These are phyloP conservation scores for Xylaria sp. DNA, from an alignment of 2,329 filamentous ascomycete genomes.

Conservation along the genomic window DNA sequence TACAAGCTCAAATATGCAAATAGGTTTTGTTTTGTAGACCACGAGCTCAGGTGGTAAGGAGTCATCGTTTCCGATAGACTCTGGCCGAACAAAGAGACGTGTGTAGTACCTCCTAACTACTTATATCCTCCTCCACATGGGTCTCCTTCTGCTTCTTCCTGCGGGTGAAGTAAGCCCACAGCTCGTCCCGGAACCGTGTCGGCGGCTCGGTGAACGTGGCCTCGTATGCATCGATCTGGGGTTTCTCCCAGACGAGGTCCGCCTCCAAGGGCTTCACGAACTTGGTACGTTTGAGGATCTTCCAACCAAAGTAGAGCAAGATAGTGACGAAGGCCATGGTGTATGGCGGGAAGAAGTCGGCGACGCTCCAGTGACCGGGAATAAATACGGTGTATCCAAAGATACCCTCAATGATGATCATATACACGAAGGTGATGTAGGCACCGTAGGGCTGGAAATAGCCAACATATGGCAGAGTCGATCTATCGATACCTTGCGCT, in stretches of 20 bases:
- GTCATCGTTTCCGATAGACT: conserved; percentile 14
- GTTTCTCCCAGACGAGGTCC: conserved; percentile 70
- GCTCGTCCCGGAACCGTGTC: conserved; percentile 58
- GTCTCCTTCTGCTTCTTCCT: conserved; percentile 43
- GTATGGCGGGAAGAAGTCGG: conserved; percentile 59
- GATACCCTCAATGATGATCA: conserved; percentile 56
- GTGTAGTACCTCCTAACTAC: conserved; percentile 6
- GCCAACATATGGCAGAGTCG: conserved; percentile 65
- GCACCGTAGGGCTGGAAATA: conserved; percentile 68
- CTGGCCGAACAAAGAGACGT: not conserved
- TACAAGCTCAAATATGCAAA: not conserved
- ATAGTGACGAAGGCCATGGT: conserved; percentile 59
- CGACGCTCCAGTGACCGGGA: conserved; percentile 51
- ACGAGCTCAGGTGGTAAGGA: not conserved
- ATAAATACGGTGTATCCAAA: conserved; percentile 66
- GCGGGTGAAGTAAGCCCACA: conserved; percentile 52
- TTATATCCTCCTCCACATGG: conserved; percentile 40
- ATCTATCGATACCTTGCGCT: conserved; percentile 62
- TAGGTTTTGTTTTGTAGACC: not conserved
- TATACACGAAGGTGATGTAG: conserved; percentile 56
- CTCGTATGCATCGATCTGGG: conserved; percentile 65
- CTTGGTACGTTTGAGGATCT: conserved; percentile 68
- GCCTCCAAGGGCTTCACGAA: conserved; percentile 63
- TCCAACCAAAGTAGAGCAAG: conserved; percentile 69
- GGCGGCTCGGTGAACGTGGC: conserved; percentile 56